Conservation (phyloP, 208 protist genomes). For the Jaenimonas drosophilae region DNA sequence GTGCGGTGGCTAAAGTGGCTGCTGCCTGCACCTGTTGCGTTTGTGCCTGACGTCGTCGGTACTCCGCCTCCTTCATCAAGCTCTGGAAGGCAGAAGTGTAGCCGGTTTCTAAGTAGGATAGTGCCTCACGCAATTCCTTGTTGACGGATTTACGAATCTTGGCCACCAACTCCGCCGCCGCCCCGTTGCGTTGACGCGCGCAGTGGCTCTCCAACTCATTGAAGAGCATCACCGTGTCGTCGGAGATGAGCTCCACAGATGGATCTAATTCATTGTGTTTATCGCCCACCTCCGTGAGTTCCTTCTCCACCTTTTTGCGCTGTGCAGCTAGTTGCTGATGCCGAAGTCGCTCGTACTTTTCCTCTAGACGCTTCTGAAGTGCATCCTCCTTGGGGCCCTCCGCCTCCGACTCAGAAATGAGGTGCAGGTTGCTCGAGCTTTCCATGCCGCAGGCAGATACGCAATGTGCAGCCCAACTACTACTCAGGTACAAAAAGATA, state of each 20-base stretch:
- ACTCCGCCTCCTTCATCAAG: slow-evolving; percentile 18
- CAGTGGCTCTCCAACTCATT: slow-evolving; percentile 46
- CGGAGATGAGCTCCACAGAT: slow-evolving; percentile 60
- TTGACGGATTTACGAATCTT: slow-evolving; percentile 49
- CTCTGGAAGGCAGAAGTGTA: slow-evolving; percentile 68
- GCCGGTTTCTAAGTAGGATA: slow-evolving; percentile 55
- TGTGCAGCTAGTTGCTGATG: slow-evolving; percentile 17
- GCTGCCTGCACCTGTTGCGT: not conserved
- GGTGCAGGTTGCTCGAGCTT: too few species aligned
- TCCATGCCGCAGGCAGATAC: too few species aligned
- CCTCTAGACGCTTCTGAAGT: slow-evolving; percentile 30
- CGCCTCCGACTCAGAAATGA: too few species aligned
- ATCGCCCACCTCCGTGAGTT: slow-evolving; percentile 19
- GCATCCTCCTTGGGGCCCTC: slow-evolving; percentile 9
- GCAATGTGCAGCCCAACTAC: too few species aligned
- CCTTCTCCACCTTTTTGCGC: slow-evolving; percentile 26
- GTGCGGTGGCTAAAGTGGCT: not conserved
- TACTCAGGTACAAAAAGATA: too few species aligned
- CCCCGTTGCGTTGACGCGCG: slow-evolving; percentile 12
- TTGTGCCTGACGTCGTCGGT: not conserved
- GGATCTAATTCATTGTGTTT: slow-evolving; percentile 36
- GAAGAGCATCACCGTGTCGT: slow-evolving; percentile 41
- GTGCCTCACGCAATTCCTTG: slow-evolving; percentile 46
- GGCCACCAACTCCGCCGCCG: slow-evolving; percentile 27
- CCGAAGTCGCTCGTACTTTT: slow-evolving; percentile 39